Evolutionary conservation across 352 stramenopile genomes (phyloP).

Genomic region (Phytophthora palmivora): DNA sequence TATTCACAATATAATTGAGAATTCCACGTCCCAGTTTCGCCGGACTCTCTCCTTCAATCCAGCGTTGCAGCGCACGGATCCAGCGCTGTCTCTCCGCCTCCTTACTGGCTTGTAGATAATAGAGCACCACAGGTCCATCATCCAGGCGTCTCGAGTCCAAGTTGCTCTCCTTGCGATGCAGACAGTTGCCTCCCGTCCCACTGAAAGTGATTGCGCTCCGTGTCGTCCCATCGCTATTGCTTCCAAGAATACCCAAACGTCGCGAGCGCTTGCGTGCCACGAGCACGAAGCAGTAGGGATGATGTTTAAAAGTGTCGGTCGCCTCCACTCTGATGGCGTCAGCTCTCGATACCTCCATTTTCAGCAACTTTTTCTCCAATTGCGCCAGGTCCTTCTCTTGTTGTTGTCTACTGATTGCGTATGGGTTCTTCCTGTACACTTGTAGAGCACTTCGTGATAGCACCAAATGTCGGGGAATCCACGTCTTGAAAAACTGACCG

Average conservation of each 20-base stretch:
- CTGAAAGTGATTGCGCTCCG: conserved; percentile 28
- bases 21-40: conserved; percentile 65
- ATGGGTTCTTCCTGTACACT: conserved; percentile 82
- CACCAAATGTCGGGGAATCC: conserved; percentile 73
- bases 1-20: conserved; percentile 79
- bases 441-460: conserved; percentile 63
- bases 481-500: conserved; percentile 81
- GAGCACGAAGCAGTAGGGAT: conserved; percentile 71
- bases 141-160: conserved; percentile 43
- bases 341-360: conserved; percentile 61
- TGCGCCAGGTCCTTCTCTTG: conserved; percentile 50
- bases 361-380: conserved; percentile 68
- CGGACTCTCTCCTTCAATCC: conserved; percentile 70
- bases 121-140: conserved; percentile 60
- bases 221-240: conserved; percentile 13
- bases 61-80: conserved; percentile 73
- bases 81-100: conserved; percentile 76
- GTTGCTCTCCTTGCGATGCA: conserved; percentile 71
- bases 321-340: conserved; percentile 73
- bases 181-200: conserved; percentile 43
- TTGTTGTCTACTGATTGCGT: conserved; percentile 24
- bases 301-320: conserved; percentile 65
- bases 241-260: conserved; percentile 22
- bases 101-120: conserved; percentile 71
- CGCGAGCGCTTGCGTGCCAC: conserved; percentile 64